Base-by-base conservation (phyloP, 129 eudicot genomes). In the Flaveria ramosissima region DNA sequence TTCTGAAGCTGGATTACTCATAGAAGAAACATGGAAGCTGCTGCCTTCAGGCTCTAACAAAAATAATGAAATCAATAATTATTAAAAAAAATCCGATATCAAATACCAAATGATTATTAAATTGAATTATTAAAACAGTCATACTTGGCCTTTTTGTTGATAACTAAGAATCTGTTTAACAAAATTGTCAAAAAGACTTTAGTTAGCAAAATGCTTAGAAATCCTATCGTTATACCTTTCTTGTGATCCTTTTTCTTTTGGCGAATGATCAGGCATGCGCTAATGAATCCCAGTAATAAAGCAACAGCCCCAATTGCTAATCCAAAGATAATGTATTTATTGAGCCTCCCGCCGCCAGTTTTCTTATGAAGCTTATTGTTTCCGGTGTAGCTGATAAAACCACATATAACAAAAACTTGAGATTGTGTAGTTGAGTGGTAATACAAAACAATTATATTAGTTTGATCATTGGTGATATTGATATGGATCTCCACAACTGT, bases 241-340 rank as follows among this genome's bases (percentile, higher is more conserved):
- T 86, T 85, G 26, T 72, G 80, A 67, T 42, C 65, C 65, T 84
- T 80, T 56, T 84, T 84, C 63, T 86, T 59, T 76, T 85, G 91
- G 68, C 84, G 85, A 75, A 94, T 70, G 57, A 91, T 77, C 76
- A 87, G 19, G 78, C 92, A 91, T 24, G 96, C 83, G 53, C 80
- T 63, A 79, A 94, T 84, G 74, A 88, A 86, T 59, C 96, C 99
- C 80, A 91, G 67, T 72, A 94, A 87, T 27, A 94, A 84, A 80
- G 84, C 89, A 39, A 82, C 82, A 68, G 96, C 99, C 52, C 92
- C 99, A 9, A 89, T 72, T 52, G 94, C 82, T 53, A 87, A 46
- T 65, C 99, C 99, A 21, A 89, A 84, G 39, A 94, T 87, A 42
- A 87, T 86, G 71, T 80, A 74, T 80, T 89, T 85, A 70, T 55